phyloP scores from a whole-genome alignment of 2,329 filamentous ascomycete genomes.

The Drechslera avenae region DNA sequence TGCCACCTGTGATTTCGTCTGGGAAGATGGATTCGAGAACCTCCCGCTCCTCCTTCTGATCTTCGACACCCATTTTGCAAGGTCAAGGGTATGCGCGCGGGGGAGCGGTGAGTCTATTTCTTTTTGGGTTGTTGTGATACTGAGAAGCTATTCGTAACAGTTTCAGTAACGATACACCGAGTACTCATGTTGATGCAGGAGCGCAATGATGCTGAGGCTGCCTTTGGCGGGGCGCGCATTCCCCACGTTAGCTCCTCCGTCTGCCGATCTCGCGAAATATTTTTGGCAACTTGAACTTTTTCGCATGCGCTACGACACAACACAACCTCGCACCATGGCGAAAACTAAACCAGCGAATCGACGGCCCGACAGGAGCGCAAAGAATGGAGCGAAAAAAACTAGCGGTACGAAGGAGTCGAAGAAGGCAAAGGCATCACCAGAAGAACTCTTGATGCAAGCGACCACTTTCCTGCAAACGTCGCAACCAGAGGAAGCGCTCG shows the following conservation, averaged over 20 bases:
- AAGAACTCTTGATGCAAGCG: slow-evolving; percentile 62
- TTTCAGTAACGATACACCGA: too few species aligned
- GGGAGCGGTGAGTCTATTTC: too few species aligned
- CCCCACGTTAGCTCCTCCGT: slow-evolving; percentile 36
- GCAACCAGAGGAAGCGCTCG: slow-evolving; percentile 62
- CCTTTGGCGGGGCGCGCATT: slow-evolving; percentile 26
- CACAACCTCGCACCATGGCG: slow-evolving; percentile 48
- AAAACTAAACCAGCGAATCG: slow-evolving; percentile 58
- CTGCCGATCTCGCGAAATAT: slow-evolving; percentile 25
- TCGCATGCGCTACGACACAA: not conserved
- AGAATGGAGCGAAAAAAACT: slow-evolving; percentile 44
- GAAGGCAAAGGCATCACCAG: slow-evolving; percentile 57
- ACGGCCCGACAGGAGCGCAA: slow-evolving; percentile 42
- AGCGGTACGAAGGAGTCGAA: slow-evolving; percentile 37
- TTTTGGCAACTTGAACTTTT: slow-evolving; percentile 22
- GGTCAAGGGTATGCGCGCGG: slow-evolving; percentile 14
- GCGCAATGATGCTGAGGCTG: slow-evolving; percentile 22
- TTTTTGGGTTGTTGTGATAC: too few species aligned
- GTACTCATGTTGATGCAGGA: too few species aligned
- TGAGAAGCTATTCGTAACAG: too few species aligned
- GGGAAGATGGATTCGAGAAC: slow-evolving; percentile 98
- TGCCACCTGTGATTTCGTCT: slow-evolving; percentile 89
- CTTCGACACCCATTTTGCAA: slow-evolving; percentile 65
- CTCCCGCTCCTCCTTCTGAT: slow-evolving; percentile 94
- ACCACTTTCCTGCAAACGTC: slow-evolving; percentile 62